Base-by-base conservation (phyloP, 257 asterid genomes). In the Nemophila menziesii region DNA sequence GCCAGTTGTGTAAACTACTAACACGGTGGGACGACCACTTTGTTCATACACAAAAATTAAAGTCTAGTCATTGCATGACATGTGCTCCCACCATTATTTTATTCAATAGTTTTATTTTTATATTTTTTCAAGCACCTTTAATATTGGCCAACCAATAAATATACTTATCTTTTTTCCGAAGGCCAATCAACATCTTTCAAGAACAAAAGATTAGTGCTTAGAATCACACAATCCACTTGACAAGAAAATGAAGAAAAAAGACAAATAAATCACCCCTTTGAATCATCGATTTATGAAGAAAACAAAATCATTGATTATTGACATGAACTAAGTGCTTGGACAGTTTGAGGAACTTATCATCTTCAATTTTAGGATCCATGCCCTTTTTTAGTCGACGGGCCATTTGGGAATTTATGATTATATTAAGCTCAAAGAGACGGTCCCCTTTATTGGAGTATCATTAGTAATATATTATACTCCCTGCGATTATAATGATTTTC, bases 241-340 rank as follows among this genome's bases (percentile, higher is more conserved):
- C 8, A 29, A 29, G 12, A 24, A 24, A 24, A 24, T 4, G 9
- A 9, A 24, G 9, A 24, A 9, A 9, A 24, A 24, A 24, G 9
- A 24, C 4, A 24, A 24, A 24, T 4, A 24, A 24, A 53, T 20
- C 24, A 48, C 20, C 53, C 29, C 3, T 13, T 17, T 34, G 64
- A 50, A 58, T 50, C 40, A 58, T 43, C 51, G 58, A 58, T 50
- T 43, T 58, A 5, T 52, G 18, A 47, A 42, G 29, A 34, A 56
- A 63, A n/a, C n/a, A 10, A 26, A 26, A 26, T 10, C 33, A 26
- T 4, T 26, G 6, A 5, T 4, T 4, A 26, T 10, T 10, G 33
- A 10, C 33, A n/a, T n/a, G n/a, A n/a, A 20, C 39, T 22, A 44
- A 63, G 46, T 59, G 14, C 24, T 22, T 47, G 33, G 41, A 44